phyloP scores from a whole-genome alignment of 129 eudicot genomes.

The Flaveria bidentis region DNA sequence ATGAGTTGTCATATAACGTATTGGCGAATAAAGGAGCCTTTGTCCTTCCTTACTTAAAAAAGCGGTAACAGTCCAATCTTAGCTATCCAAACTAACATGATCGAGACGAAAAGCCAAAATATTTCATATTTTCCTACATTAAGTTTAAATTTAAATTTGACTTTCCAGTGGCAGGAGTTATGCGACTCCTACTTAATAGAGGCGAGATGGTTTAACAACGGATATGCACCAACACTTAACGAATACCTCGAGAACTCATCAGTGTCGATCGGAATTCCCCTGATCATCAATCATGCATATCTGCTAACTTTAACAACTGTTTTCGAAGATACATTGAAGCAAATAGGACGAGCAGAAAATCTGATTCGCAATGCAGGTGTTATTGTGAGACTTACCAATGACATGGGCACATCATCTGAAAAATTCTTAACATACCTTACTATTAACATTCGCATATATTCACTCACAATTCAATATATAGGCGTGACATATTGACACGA shows the following conservation, averaged over 20 bases:
- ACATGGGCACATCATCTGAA: constrained; percentile 56
- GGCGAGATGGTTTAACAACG: constrained; percentile 45
- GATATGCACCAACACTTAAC: constrained; percentile 44
- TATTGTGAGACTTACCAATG: constrained; percentile 46
- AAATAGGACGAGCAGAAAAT: constrained; percentile 27
- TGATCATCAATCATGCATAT: constrained; percentile 31
- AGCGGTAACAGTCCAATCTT: constrained; percentile 18
- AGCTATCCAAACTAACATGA: background rate
- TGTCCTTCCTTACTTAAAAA: constrained; percentile 27
- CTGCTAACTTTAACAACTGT: constrained; percentile 15
- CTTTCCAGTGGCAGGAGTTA: constrained; percentile 44
- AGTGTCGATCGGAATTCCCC: constrained; percentile 40
- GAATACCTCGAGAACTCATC: constrained; percentile 47
- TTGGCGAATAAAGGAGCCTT: constrained; percentile 36
- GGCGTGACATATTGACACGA: no score
- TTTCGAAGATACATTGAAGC: constrained; percentile 29
- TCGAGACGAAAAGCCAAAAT: no score
- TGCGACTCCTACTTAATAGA: constrained; percentile 25
- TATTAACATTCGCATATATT: no score
- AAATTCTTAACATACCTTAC: background rate
- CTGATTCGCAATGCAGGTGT: constrained; percentile 31
- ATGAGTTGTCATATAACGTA: constrained; percentile 43
- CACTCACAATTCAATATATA: no score
- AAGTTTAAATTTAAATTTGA: background rate
- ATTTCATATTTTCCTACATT: no score